Conservation (phyloP, 2,329 filamentous ascomycete species). For the Pseudomassariella vexata region DNA sequence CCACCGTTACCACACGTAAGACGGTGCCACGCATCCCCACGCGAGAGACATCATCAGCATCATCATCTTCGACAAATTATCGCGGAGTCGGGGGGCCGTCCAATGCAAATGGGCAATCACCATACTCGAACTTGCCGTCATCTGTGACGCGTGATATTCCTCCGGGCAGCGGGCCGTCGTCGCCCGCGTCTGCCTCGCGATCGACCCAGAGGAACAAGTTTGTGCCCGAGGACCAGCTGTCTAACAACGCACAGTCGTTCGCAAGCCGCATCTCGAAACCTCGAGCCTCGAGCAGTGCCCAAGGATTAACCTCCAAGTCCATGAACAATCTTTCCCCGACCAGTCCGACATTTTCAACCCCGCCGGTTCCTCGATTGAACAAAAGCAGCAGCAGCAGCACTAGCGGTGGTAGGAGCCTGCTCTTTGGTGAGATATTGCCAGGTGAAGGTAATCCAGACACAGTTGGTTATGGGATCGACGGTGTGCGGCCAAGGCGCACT, state of each 20-base stretch:
- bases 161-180: conserved; percentile 20
- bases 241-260: conserved; percentile 52
- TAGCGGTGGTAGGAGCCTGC: conserved; percentile 37
- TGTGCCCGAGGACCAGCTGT: conserved; percentile 43
- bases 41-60: conserved; percentile 28
- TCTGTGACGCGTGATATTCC: conserved; percentile 25
- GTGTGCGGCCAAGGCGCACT: conserved; percentile 50
- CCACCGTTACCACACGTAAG: conserved; percentile 28
- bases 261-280: conserved; percentile 54
- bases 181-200: conserved; percentile 17
- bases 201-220: conserved; percentile 40
- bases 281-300: conserved; percentile 28
- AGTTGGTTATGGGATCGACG: conserved; percentile 56
- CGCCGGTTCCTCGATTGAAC: conserved; percentile 24
- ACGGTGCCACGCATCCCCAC: conserved; percentile 24
- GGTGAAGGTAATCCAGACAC: conserved; percentile 46
- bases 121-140: conserved; percentile 36
- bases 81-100: conserved; percentile 17
- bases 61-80: conserved; percentile 26
- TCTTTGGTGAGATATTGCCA: conserved; percentile 73
- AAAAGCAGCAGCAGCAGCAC: conserved; percentile 26
- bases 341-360: conserved; percentile 13
- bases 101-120: conserved; percentile 27
- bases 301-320: conserved; percentile 35
- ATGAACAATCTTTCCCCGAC: conserved; percentile 33